These are phyloP conservation scores for Wickerhamomyces alni DNA, from an alignment of 805 yeast genomes.

Conservation along the genomic window DNA sequence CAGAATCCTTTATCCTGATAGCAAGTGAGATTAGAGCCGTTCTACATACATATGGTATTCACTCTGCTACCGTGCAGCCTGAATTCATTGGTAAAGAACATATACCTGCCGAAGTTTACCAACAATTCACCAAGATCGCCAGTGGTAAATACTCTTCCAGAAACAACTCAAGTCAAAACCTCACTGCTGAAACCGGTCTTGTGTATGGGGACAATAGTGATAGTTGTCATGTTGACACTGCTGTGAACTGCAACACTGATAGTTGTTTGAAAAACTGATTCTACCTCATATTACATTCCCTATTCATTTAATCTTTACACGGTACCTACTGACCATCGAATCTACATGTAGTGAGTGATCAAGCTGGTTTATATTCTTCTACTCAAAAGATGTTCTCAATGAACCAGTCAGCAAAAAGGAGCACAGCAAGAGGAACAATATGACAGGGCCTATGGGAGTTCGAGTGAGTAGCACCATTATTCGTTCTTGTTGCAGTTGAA, in stretches of 20 bases:
- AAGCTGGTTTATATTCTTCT: too few species aligned
- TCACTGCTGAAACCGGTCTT: slow-evolving; percentile 14
- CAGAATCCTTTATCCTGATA: slow-evolving; percentile 61
- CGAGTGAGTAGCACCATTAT: too few species aligned
- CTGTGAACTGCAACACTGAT: slow-evolving; percentile 43
- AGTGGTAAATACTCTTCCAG: slow-evolving; percentile 25
- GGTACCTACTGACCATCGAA: too few species aligned
- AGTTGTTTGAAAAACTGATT: slow-evolving; percentile 29
- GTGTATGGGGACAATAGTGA: slow-evolving; percentile 31
- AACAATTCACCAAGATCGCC: slow-evolving; percentile 29
- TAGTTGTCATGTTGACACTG: slow-evolving; percentile 46
- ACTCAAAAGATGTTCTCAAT: too few species aligned
- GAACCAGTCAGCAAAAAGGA: too few species aligned
- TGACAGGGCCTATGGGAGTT: too few species aligned
- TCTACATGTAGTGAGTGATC: too few species aligned
- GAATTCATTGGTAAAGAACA: slow-evolving; percentile 51
- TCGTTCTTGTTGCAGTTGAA: not conserved
- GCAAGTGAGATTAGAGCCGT: slow-evolving; percentile 74
- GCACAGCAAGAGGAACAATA: too few species aligned
- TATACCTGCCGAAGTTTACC: slow-evolving; percentile 25
- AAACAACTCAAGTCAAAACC: slow-evolving; percentile 10
- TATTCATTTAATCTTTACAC: too few species aligned
- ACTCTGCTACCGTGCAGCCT: slow-evolving; percentile 94
- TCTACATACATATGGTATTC: slow-evolving; percentile 79
- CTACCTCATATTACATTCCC: too few species aligned